Conservation (phyloP, 108 stramenopile species). For the Thalassiosira profunda region DNA sequence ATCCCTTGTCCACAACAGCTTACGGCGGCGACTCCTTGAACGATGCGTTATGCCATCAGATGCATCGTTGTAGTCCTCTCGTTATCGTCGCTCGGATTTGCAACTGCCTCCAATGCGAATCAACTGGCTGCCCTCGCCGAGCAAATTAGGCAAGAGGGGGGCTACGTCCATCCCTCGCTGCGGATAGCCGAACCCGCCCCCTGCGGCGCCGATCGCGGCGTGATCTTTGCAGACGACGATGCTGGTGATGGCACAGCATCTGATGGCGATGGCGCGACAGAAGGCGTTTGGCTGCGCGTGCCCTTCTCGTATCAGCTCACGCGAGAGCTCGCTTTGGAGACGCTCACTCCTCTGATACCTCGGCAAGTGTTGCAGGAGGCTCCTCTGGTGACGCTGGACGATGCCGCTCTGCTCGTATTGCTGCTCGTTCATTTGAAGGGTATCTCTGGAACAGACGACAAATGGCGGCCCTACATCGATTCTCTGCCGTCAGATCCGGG, state of each 20-base stretch:
- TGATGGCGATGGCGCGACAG: too few relatives aligned
- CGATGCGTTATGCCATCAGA: too few relatives aligned
- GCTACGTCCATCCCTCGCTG: conserved; percentile 1
- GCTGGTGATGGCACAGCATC: too few relatives aligned
- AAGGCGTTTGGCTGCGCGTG: conserved; percentile 61
- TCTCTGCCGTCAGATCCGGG: neutral
- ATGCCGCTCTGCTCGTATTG: conserved; percentile 1
- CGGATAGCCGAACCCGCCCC: neutral
- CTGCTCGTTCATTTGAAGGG: conserved; percentile 1
- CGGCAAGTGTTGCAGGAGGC: conserved; percentile 41
- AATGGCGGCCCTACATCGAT: neutral
- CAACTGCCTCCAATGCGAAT: too few relatives aligned
- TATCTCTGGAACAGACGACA: neutral
- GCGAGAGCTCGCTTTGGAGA: conserved; percentile 56
- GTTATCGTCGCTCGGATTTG: too few relatives aligned
- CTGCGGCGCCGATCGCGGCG: neutral
- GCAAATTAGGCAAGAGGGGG: neutral
- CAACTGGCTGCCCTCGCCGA: too few relatives aligned
- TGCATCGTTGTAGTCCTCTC: too few relatives aligned
- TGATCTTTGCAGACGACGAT: conserved; percentile 1
- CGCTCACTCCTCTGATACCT: conserved; percentile 53
- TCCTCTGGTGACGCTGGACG: conserved; percentile 23
- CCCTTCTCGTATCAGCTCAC: conserved; percentile 73
- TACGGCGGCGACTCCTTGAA: too few relatives aligned
- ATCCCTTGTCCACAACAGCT: too few relatives aligned